A percentile compares a stretch with the other conserved stretches of the same genome.
These are phyloP conservation scores for Neospora caninum DNA, from an alignment of 169 alveolate species.

Conservation along the genomic window DNA sequence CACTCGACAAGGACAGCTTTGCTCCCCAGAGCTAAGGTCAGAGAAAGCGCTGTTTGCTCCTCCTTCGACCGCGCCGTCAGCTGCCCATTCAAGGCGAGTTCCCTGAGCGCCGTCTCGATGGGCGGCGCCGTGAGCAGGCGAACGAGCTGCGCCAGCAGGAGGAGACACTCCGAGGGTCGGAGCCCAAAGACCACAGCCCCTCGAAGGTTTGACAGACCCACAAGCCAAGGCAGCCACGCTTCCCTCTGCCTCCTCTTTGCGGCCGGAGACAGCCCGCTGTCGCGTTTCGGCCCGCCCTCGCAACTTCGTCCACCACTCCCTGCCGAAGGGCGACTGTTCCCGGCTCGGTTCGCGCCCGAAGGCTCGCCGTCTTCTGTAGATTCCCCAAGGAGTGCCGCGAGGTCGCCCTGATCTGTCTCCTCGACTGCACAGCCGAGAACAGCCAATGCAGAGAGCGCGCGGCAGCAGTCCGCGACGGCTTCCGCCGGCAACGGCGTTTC, in stretches of 20 bases:
- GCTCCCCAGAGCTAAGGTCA: constrained; percentile 71
- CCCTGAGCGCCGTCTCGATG: constrained; percentile 41
- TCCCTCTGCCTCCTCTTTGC: background rate
- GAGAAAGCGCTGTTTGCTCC: constrained; percentile 60
- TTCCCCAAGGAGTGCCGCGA: background rate
- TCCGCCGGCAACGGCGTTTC: background rate
- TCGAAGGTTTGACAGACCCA: constrained; percentile 31
- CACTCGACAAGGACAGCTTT: constrained; percentile 73
- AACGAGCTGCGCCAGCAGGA: constrained; percentile 2
- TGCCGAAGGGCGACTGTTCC: background rate
- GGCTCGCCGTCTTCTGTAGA: background rate
- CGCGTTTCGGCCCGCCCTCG: background rate
- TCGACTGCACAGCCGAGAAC: constrained; percentile 22
- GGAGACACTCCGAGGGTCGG: constrained; percentile 29
- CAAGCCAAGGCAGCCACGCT: constrained; percentile 55
- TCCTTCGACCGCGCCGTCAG: constrained; percentile 37
- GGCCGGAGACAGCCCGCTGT: background rate
- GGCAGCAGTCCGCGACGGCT: background rate
- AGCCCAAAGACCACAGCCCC: constrained; percentile 44
- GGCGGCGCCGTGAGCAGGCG: constrained; percentile 38
- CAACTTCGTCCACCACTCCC: background rate
- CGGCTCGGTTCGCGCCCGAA: background rate
- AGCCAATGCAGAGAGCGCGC: constrained; percentile 23
- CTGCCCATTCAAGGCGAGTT: constrained; percentile 44
- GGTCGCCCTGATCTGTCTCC: constrained; percentile 26